Conservation (phyloP, 495 filamentous ascomycete species). For the Viridothelium virens region DNA sequence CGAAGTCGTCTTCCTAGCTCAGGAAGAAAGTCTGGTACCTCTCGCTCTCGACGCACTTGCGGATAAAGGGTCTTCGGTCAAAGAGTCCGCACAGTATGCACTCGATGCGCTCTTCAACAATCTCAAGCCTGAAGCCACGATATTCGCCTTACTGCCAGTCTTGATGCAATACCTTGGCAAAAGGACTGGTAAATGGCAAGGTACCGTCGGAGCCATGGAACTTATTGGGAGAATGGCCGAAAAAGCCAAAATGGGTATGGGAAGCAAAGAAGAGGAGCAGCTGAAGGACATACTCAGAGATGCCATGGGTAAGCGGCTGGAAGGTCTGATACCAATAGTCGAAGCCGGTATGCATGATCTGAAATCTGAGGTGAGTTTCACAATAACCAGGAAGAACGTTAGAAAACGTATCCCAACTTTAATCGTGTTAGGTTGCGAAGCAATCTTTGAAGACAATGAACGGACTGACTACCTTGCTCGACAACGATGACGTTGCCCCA, state of each 20-base stretch:
- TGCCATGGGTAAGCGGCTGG: constrained; percentile 84
- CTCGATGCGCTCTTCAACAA: constrained; percentile 77
- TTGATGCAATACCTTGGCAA: constrained; percentile 68
- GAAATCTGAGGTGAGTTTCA: constrained; percentile 58
- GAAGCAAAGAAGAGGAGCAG: constrained; percentile 67
- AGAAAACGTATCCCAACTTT: neutral
- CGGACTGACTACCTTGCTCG: constrained; percentile 78
- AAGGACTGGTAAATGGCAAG: constrained; percentile 88
- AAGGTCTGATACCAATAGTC: constrained; percentile 82
- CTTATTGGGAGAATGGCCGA: constrained; percentile 85
- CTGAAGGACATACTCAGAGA: constrained; percentile 83
- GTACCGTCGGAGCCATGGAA: constrained; percentile 73
- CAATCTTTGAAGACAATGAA: constrained; percentile 86
- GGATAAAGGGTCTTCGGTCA: constrained; percentile 82
- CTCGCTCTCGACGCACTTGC: constrained; percentile 76
- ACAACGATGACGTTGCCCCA: constrained; percentile 93
- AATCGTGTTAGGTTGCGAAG: constrained; percentile 51
- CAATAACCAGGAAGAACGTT: neutral
- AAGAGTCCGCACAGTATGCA: constrained; percentile 88
- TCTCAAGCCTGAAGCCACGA: constrained; percentile 71
- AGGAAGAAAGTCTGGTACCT: constrained; percentile 65
- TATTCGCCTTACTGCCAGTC: constrained; percentile 67
- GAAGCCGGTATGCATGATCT: constrained; percentile 95
- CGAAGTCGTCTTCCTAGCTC: constrained; percentile 71
- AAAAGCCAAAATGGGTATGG: constrained; percentile 78